These are phyloP conservation scores for Fraxinus platypoda DNA, from an alignment of 305 asterid genomes.

Conservation along the genomic window DNA sequence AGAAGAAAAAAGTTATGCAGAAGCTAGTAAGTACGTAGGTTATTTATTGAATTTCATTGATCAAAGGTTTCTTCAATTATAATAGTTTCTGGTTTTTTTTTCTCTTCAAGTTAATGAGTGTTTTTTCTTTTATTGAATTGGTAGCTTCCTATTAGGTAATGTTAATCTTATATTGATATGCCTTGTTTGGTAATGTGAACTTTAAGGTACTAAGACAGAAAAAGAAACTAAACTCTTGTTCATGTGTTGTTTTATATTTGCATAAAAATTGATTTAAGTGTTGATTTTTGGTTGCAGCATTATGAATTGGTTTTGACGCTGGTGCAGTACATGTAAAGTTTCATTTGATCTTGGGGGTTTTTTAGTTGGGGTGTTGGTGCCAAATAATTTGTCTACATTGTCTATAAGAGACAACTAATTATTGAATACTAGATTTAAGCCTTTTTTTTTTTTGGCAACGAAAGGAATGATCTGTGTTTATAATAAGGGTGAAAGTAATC, in stretches of 20 bases:
- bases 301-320: neutral
- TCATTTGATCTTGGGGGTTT: slow-evolving; percentile 12
- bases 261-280: neutral
- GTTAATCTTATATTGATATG: neutral
- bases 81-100: neutral
- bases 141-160: neutral
- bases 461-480: neutral
- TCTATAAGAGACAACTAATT: slow-evolving; percentile 1
- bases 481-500: neutral
- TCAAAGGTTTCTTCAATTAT: neutral
- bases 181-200: neutral
- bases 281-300: neutral
- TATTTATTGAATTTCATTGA: neutral
- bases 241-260: neutral
- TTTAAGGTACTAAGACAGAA: neutral
- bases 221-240: no score
- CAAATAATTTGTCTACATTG: slow-evolving; percentile 25
- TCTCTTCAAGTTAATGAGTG: neutral
- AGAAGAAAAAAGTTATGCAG: slow-evolving; percentile 32
- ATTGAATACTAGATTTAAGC: neutral
- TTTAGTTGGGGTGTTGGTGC: neutral
- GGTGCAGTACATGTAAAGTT: neutral
- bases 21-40: slow-evolving; percentile 58
- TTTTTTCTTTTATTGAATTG: neutral
- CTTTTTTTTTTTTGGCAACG: neutral